phyloP scores from a whole-genome alignment of 495 filamentous ascomycete genomes.

The Podospora australis region DNA sequence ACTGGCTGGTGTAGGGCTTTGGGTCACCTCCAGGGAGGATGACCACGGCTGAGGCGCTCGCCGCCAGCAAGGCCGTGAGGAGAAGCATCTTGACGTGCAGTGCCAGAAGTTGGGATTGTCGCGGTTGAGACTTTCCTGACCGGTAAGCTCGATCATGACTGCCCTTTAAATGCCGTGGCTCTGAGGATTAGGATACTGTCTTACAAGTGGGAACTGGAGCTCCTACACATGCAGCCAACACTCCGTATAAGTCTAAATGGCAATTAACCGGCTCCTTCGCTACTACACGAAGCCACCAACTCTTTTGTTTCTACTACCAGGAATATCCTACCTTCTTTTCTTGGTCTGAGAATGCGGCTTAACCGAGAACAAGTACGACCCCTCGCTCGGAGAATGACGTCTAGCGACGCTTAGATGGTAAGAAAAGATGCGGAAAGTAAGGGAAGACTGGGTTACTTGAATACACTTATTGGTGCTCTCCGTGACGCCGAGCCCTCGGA shows the following conservation, averaged over 20 bases:
- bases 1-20: conserved; percentile 11
- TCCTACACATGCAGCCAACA: too few relatives aligned
- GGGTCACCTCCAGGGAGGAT: conserved; percentile 25
- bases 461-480: not conserved
- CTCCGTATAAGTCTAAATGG: not conserved
- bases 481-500: not conserved
- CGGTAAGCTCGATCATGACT: too few relatives aligned
- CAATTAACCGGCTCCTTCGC: not conserved
- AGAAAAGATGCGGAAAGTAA: too few relatives aligned
- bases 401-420: not conserved
- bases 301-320: not conserved
- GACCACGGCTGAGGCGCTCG: conserved; percentile 8
- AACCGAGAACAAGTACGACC: too few relatives aligned
- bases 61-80: conserved; percentile 1
- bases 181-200: too few relatives aligned
- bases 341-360: too few relatives aligned
- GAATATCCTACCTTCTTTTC: too few relatives aligned
- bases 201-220: too few relatives aligned
- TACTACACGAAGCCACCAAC: not conserved
- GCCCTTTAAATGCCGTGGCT: too few relatives aligned
- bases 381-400: not conserved
- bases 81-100: conserved; percentile 5
- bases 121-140: too few relatives aligned
- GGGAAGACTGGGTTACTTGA: not conserved
- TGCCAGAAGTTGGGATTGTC: too few relatives aligned